Percentiles rank a stretch among this genome's conserved stretches.
phyloP scores from a whole-genome alignment of 2,329 filamentous ascomycete species.

The Colletotrichum sp. region DNA sequence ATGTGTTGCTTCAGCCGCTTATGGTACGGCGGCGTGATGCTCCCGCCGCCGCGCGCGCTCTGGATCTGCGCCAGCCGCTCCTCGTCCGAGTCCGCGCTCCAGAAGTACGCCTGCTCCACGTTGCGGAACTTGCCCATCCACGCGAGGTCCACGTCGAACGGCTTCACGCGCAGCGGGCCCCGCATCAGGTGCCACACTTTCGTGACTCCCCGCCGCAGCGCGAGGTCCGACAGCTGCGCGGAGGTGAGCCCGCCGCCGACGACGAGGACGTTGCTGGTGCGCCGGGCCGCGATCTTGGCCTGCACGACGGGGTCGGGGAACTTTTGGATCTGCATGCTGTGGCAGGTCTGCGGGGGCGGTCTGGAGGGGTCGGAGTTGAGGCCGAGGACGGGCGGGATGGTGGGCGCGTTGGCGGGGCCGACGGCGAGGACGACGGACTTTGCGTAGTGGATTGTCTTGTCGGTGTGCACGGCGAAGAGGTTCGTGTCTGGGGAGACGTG shows the following conservation, averaged over 20 bases:
- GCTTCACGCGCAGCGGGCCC: conserved; percentile 65
- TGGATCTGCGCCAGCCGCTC: conserved; percentile 71
- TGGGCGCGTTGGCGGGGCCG: conserved; percentile 68
- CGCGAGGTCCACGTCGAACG: conserved; percentile 76
- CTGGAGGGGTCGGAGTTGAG: conserved; percentile 25
- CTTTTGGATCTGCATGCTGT: conserved; percentile 67
- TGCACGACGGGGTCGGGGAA: conserved; percentile 61
- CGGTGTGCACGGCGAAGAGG: conserved; percentile 69
- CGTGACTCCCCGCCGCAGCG: conserved; percentile 66
- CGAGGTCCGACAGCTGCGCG: conserved; percentile 74
- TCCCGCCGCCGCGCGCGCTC: conserved; percentile 75
- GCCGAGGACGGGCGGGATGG: conserved; percentile 44
- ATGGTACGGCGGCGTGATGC: conserved; percentile 71
- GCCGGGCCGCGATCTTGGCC: conserved; percentile 53
- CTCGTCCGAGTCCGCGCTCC: conserved; percentile 74
- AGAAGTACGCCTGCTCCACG: conserved; percentile 77
- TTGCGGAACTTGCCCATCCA: conserved; percentile 89
- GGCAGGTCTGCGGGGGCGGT: conserved; percentile 53
- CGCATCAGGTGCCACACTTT: conserved; percentile 77
- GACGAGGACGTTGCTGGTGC: conserved; percentile 69
- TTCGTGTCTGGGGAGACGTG: conserved; percentile 53
- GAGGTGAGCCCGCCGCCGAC: conserved; percentile 80
- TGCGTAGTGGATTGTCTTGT: conserved; percentile 59
- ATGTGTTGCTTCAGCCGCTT: conserved; percentile 70
- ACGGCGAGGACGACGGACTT: conserved; percentile 72